These are phyloP conservation scores for Trichomonascaceae sp. DNA, from an alignment of 1,139 yeast genomes.

Conservation along the genomic window DNA sequence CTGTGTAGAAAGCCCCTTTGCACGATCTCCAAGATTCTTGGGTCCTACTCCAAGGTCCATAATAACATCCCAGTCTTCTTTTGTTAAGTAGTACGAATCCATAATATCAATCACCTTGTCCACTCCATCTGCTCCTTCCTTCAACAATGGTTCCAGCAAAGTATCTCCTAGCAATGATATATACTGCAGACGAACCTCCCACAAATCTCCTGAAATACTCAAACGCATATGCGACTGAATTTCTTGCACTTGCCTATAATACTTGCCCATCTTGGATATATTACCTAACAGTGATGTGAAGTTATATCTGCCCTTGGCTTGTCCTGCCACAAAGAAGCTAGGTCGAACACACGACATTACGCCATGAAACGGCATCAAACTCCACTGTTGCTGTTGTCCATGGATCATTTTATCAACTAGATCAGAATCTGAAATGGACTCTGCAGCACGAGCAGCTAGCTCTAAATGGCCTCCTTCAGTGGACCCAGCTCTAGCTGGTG, in stretches of 20 bases:
- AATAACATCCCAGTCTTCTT: slow-evolving; percentile 86
- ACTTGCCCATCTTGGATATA: slow-evolving; percentile 78
- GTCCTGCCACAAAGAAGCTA: slow-evolving; percentile 69
- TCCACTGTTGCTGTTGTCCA: slow-evolving; percentile 94
- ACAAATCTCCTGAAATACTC: slow-evolving; percentile 68
- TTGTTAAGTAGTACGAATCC: slow-evolving; percentile 81
- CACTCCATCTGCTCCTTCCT: slow-evolving; percentile 56
- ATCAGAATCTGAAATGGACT: slow-evolving; percentile 77
- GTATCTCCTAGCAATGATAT: slow-evolving; percentile 56
- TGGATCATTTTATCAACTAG: slow-evolving; percentile 73
- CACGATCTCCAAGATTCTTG: slow-evolving; percentile 29
- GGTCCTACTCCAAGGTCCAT: slow-evolving; percentile 74
- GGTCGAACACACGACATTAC: slow-evolving; percentile 84
- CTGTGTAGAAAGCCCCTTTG: slow-evolving; percentile 64
- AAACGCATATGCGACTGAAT: slow-evolving; percentile 82
- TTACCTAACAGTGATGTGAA: slow-evolving; percentile 91
- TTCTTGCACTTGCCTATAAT: slow-evolving; percentile 73
- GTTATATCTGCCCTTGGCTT: slow-evolving; percentile 58
- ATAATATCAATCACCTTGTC: slow-evolving; percentile 56
- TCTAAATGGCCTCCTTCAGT: slow-evolving; percentile 44
- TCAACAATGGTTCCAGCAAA: slow-evolving; percentile 51
- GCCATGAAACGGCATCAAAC: slow-evolving; percentile 88
- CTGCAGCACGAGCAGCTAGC: slow-evolving; percentile 73
- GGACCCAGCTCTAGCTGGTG: slow-evolving; percentile 37
- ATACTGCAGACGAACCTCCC: slow-evolving; percentile 72